Conservation (phyloP, 2,329 filamentous ascomycete species). For the Tolypocladium ovalisporum region DNA sequence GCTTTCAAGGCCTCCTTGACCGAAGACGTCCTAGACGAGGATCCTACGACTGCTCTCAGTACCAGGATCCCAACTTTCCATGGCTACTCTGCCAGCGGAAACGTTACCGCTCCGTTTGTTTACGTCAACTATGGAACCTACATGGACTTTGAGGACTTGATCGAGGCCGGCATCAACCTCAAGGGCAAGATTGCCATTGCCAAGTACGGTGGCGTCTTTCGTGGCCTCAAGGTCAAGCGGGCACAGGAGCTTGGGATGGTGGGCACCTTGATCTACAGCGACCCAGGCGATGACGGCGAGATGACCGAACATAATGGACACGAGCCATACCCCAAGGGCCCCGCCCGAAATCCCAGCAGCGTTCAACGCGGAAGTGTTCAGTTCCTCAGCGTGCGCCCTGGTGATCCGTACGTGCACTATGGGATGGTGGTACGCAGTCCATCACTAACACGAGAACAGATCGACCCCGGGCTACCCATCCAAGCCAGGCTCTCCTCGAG, state of each 20-base stretch:
- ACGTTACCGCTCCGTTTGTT: slow-evolving; percentile 78
- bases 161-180: slow-evolving; percentile 62
- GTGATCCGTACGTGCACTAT: slow-evolving; percentile 47
- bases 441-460: slow-evolving; percentile 11
- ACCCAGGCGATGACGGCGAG: slow-evolving; percentile 80
- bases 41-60: slow-evolving; percentile 62
- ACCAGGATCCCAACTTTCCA: slow-evolving; percentile 84
- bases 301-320: slow-evolving; percentile 74
- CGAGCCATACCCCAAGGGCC: slow-evolving; percentile 71
- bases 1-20: slow-evolving; percentile 71
- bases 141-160: slow-evolving; percentile 72
- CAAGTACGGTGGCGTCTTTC: slow-evolving; percentile 78
- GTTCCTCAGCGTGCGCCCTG: slow-evolving; percentile 59
- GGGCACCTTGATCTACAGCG: slow-evolving; percentile 73
- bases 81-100: slow-evolving; percentile 85
- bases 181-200: slow-evolving; percentile 78
- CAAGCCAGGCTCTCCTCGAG: slow-evolving; percentile 73
- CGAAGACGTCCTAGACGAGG: slow-evolving; percentile 76
- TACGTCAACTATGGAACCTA: slow-evolving; percentile 90
- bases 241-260: slow-evolving; percentile 86
- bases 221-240: slow-evolving; percentile 84
- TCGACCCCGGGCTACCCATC: slow-evolving; percentile 92
- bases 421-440: no score
- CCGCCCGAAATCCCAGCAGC: slow-evolving; percentile 76
- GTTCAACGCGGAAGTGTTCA: slow-evolving; percentile 84